Percentiles rank a stretch among this genome's conserved stretches.
phyloP scores from a whole-genome alignment of 345 rosid species.

The Rhodamnia rubescens region DNA sequence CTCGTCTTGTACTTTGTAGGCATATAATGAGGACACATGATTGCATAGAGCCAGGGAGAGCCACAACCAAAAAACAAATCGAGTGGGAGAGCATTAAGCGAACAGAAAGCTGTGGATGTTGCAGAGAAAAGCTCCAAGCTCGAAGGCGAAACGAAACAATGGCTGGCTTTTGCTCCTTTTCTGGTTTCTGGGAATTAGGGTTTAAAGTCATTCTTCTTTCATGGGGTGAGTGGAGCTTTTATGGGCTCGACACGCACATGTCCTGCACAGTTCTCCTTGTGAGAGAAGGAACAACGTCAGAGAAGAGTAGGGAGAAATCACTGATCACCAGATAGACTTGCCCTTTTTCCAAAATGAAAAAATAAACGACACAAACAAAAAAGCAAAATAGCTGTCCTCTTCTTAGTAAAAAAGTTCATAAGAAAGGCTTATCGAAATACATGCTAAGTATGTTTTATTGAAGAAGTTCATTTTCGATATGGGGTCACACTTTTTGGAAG shows the following conservation, averaged over 20 bases:
- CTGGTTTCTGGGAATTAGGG: neutral
- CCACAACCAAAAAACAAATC: neutral
- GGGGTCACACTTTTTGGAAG: neutral
- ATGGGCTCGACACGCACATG: neutral
- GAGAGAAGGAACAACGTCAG: neutral
- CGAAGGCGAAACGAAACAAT: neutral
- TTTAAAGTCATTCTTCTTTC: neutral
- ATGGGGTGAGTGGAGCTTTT: neutral
- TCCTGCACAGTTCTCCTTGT: neutral
- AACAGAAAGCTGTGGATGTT: neutral
- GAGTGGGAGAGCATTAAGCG: neutral
- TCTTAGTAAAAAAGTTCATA: neutral
- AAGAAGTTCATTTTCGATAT: neutral
- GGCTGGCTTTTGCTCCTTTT: neutral
- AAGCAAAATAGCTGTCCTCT: neutral
- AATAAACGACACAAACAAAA: neutral
- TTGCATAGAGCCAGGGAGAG: neutral
- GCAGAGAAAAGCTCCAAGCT: neutral
- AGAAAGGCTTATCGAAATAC: neutral
- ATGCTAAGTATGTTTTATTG: neutral
- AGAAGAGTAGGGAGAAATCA: neutral
- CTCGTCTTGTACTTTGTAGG: neutral
- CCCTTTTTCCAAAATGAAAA: neutral
- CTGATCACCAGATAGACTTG: neutral
- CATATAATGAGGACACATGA: neutral